Base-by-base conservation (phyloP, 345 rosid genomes). In the Mallotus nudiflorus region DNA sequence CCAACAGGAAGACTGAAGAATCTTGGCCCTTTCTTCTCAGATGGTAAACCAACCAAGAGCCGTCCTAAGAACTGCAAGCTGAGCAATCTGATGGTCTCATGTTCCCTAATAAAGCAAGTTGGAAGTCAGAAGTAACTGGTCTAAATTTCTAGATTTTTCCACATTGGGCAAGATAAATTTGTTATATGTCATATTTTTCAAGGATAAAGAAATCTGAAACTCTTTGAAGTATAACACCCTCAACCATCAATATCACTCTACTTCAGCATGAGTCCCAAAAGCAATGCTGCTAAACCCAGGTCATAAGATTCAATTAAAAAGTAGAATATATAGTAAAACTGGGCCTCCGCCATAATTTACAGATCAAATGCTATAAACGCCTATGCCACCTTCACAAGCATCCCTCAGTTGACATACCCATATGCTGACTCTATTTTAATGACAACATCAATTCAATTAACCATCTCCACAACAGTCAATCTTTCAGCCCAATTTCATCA, bases 51-150 rank as follows among this genome's bases (percentile, higher is more conserved):
- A 84, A 88, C 90, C 77, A 93, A 81, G 62, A 91, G 96, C 83
- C 85, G 87, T 82, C 98, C 98, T 31, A 93, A 75, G 77, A 93
- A 89, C 79, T 93, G 97, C 88, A 93, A 84, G 81, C 98, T 72
- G n/a, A 93, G 96, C 78, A 91, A 87, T 79, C 98, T 86, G 75
- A 89, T 80, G 64, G 97, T 92, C 79, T 93, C 98, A 68, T 81
- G 79, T 66, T 93, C 96, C 91, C 98, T 93, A 82, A 37, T 39
- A 62, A 74, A 71, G 55, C 62, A 62, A 56, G 28, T 20, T 51
- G 14, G 60, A 42, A 51, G 13, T 58, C 11, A 48, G 24, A 55
- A 50, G 57, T 48, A 73, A 46, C 31, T 39, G 20, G 40, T 69
- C 48, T 65, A n/a, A 65, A 70, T 37, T 45, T 20, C 52, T 62